Evolutionary conservation across 805 yeast species (phyloP).

Genomic region (Candida ficus): DNA sequence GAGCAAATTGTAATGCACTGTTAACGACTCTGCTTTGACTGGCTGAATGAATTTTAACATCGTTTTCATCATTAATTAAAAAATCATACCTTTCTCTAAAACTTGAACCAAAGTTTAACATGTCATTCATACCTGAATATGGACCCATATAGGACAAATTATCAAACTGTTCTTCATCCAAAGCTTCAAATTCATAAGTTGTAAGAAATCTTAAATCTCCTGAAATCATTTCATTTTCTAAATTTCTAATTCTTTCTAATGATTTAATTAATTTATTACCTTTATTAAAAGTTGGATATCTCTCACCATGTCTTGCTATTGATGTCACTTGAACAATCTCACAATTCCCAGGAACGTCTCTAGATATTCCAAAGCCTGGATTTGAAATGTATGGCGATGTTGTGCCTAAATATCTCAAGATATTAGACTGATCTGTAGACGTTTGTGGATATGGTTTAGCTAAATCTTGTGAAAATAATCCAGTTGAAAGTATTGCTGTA

Average conservation of each 20-base stretch:
- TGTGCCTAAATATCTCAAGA: conserved; percentile 44
- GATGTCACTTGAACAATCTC: conserved; percentile 49
- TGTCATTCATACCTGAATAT: conserved; percentile 49
- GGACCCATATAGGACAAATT: conserved; percentile 47
- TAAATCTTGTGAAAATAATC: neutral
- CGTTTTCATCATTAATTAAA: conserved; percentile 29
- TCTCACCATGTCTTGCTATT: conserved; percentile 53
- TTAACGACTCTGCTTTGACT: conserved; percentile 51
- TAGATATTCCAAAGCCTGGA: conserved; percentile 46
- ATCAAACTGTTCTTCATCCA: conserved; percentile 37
- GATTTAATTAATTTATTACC: conserved; percentile 16
- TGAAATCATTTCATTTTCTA: conserved; percentile 13
- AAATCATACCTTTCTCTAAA: conserved; percentile 45
- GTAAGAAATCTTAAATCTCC: conserved; percentile 25
- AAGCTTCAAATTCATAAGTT: conserved; percentile 40
- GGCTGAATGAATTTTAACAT: conserved; percentile 49
- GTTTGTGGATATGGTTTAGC: conserved; percentile 25
- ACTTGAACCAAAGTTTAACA: conserved; percentile 42
- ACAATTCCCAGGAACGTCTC: conserved; percentile 48
- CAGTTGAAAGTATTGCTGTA: neutral
- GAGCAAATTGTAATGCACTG: conserved; percentile 50
- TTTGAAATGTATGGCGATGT: conserved; percentile 47
- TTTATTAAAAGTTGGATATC: conserved; percentile 36
- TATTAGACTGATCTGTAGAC: conserved; percentile 39
- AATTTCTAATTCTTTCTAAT: conserved; percentile 33